Evolutionary conservation across 129 eudicot species (phyloP).

Genomic region (Glebionis coronaria): DNA sequence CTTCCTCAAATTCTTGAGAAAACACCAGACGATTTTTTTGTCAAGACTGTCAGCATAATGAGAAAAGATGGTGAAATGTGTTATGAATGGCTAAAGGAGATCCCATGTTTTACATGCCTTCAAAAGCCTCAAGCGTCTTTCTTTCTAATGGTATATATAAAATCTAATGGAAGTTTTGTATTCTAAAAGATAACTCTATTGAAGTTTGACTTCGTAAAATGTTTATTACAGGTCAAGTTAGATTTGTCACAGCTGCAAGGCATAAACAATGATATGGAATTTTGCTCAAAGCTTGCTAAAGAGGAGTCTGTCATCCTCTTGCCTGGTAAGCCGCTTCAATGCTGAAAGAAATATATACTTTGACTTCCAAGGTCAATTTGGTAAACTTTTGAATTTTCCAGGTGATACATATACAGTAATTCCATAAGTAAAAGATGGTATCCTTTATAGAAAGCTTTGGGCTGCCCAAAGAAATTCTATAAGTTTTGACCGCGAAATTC

Average conservation of each 20-base stretch:
- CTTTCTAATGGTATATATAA: constrained; percentile 41
- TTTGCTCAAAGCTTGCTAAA: constrained; percentile 65
- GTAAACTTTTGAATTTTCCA: too few species aligned
- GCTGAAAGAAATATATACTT: background rate
- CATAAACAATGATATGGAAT: constrained; percentile 55
- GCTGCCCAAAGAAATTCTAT: background rate
- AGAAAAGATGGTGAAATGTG: constrained; percentile 40
- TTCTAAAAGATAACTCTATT: background rate
- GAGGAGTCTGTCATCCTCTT: constrained; percentile 63
- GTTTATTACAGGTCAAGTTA: constrained; percentile 50
- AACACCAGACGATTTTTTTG: constrained; percentile 42
- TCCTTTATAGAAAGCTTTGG: background rate
- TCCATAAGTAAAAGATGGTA: too few species aligned
- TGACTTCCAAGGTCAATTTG: background rate
- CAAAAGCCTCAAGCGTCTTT: constrained; percentile 56
- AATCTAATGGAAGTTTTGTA: background rate
- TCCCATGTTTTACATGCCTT: constrained; percentile 46
- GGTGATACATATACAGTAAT: too few species aligned
- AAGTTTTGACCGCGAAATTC: constrained; percentile 21
- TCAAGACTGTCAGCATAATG: constrained; percentile 31
- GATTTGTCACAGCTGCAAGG: constrained; percentile 43
- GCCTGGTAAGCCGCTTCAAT: constrained; percentile 46
- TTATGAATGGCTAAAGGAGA: constrained; percentile 38
- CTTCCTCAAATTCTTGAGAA: constrained; percentile 57
- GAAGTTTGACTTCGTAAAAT: constrained; percentile 5